A percentile compares a stretch with the other conserved stretches of the same genome.
These are phyloP conservation scores for Syzygium malaccense DNA, from an alignment of 441 rosid genomes.

Conservation along the genomic window DNA sequence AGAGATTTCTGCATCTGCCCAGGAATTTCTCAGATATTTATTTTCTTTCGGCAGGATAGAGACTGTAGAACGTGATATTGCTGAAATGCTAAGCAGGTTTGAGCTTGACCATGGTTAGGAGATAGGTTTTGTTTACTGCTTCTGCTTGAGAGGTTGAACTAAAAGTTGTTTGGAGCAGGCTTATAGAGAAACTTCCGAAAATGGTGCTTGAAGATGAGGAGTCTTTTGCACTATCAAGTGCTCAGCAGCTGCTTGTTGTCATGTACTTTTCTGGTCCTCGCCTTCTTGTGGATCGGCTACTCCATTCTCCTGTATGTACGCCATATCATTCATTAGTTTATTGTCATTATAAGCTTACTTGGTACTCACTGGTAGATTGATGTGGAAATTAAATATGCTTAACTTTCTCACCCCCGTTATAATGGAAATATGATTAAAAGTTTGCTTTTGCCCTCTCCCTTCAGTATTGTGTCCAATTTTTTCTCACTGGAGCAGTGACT, in stretches of 20 bases:
- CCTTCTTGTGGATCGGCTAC: slow-evolving; percentile 50
- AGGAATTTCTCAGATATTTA: slow-evolving; percentile 48
- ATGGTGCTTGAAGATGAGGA: slow-evolving; percentile 74
- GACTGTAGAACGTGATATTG: slow-evolving; percentile 40
- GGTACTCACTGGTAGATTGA: background rate
- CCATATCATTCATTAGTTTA: background rate
- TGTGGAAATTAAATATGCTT: background rate
- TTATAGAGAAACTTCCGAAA: slow-evolving; percentile 87
- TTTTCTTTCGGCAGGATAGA: slow-evolving; percentile 30
- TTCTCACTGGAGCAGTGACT: background rate
- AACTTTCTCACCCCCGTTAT: background rate
- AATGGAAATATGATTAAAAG: background rate
- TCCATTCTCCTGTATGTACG: slow-evolving; percentile 79
- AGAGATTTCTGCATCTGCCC: slow-evolving; percentile 64
- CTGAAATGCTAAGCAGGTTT: slow-evolving; percentile 67
- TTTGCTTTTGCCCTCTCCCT: background rate
- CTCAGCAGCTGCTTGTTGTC: slow-evolving; percentile 66
- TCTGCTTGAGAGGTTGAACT: slow-evolving; percentile 2
- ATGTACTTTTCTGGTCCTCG: slow-evolving; percentile 83
- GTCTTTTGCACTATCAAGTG: slow-evolving; percentile 59
- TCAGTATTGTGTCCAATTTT: background rate
- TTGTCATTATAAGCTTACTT: background rate
- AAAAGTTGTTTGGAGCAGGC: slow-evolving; percentile 32
- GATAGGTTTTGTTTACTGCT: slow-evolving; percentile 3
- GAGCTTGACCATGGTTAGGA: slow-evolving; percentile 14